Percentiles rank a stretch among this genome's conserved stretches.
Conservation (phyloP, 108 stramenopile genomes). For the Schizochytrium sp. region DNA sequence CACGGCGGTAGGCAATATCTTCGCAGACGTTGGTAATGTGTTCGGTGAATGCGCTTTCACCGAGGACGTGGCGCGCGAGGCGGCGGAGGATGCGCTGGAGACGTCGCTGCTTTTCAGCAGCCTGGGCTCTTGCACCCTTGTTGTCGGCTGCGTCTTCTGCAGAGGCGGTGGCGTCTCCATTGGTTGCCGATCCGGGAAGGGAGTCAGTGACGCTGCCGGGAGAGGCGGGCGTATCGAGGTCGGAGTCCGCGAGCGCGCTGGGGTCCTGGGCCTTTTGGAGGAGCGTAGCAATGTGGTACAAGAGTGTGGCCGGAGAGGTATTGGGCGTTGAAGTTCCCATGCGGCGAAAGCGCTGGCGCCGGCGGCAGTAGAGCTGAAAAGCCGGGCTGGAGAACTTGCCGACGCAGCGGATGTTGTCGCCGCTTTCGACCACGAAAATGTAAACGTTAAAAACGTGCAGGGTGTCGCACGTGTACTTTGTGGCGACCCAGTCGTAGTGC, state of each 20-base stretch:
- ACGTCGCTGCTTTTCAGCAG: background rate
- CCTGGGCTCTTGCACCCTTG: too few relatives aligned
- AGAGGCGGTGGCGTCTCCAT: background rate
- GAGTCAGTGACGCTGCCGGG: background rate
- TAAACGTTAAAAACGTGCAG: background rate
- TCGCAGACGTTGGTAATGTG: background rate
- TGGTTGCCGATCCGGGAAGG: background rate
- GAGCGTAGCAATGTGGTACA: background rate
- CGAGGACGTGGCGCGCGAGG: background rate
- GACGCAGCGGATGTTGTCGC: background rate
- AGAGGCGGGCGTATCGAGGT: background rate
- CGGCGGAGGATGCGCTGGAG: background rate
- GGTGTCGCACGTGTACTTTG: background rate
- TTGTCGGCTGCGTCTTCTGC: background rate
- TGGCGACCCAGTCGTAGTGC: slow-evolving; percentile 7
- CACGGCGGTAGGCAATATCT: background rate
- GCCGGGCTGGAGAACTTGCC: background rate
- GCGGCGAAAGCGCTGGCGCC: background rate
- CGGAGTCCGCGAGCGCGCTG: background rate
- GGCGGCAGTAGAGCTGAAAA: slow-evolving; percentile 4
- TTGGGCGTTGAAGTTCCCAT: background rate
- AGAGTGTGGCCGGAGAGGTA: background rate
- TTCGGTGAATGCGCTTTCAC: background rate
- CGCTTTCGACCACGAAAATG: background rate
- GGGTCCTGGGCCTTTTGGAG: background rate